Conservation (phyloP, 495 filamentous ascomycete species). For the Penicillium desertorum region DNA sequence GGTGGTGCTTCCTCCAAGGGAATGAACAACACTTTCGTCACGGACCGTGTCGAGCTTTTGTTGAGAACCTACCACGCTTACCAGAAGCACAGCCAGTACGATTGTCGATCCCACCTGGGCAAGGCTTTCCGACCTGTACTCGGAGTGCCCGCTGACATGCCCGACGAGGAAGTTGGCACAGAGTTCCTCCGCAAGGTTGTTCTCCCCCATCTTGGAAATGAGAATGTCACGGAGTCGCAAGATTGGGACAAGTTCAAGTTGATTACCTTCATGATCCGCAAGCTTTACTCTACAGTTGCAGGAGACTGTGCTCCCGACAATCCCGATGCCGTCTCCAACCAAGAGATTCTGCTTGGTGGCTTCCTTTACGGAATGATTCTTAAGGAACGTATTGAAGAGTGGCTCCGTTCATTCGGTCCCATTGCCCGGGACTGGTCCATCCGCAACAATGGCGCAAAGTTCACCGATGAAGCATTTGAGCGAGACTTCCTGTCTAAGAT, state of each 20-base stretch:
- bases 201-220: constrained; percentile 81
- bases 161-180: constrained; percentile 80
- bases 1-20: constrained; percentile 71
- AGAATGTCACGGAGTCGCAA: constrained; percentile 75
- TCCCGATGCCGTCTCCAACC: constrained; percentile 91
- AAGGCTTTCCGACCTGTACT: constrained; percentile 86
- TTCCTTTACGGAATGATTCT: constrained; percentile 93
- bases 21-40: constrained; percentile 85
- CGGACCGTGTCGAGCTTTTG: constrained; percentile 88
- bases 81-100: constrained; percentile 69
- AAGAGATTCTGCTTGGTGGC: constrained; percentile 88
- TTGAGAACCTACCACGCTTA: constrained; percentile 92
- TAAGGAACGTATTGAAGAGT: constrained; percentile 91
- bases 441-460: constrained; percentile 59
- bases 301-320: constrained; percentile 93
- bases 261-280: constrained; percentile 93
- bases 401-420: constrained; percentile 64
- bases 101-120: constrained; percentile 81
- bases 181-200: constrained; percentile 90
- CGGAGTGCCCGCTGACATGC: constrained; percentile 73
- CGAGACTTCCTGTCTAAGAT: constrained; percentile 78
- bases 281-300: constrained; percentile 87
- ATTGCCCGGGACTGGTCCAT: constrained; percentile 67
- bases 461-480: constrained; percentile 67
- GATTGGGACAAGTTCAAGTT: constrained; percentile 91